Evolutionary conservation across 371 early-diverging fungal genomes (phyloP).

Genomic region (Entomophthora muscae): DNA sequence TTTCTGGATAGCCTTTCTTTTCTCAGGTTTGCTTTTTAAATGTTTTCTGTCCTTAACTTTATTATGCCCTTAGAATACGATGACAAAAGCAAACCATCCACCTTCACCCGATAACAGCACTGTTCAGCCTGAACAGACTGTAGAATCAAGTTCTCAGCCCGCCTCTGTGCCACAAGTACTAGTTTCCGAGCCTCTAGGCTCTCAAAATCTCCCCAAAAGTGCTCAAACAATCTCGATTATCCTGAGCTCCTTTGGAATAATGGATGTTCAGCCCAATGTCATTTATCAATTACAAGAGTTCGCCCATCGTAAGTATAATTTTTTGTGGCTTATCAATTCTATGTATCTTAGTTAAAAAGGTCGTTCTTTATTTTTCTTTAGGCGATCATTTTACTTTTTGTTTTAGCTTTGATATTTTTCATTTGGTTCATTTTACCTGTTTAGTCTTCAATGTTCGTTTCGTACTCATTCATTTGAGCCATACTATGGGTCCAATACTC

Average conservation of each 20-base stretch:
- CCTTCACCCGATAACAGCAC: too few relatives aligned
- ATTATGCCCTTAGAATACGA: too few relatives aligned
- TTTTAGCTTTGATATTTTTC: background rate
- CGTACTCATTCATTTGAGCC: too few relatives aligned
- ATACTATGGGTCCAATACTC: too few relatives aligned
- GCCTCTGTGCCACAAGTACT: background rate
- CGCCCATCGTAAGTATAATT: slow-evolving; percentile 44
- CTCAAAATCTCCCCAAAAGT: slow-evolving; percentile 23
- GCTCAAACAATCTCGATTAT: slow-evolving; percentile 86
- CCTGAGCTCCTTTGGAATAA: slow-evolving; percentile 77
- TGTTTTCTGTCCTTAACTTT: too few relatives aligned
- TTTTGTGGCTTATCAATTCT: background rate
- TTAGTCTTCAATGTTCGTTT: too few relatives aligned
- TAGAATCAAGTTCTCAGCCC: background rate
- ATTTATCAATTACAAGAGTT: slow-evolving; percentile 94
- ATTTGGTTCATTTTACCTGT: background rate
- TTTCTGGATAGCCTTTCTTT: too few relatives aligned
- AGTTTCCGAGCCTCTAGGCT: background rate
- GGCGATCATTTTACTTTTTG: background rate
- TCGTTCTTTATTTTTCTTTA: background rate
- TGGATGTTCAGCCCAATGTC: slow-evolving; percentile 93
- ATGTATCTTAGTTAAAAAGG: background rate
- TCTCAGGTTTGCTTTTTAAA: too few relatives aligned
- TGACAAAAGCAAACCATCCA: too few relatives aligned
- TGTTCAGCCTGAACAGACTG: background rate